Base-by-base conservation (phyloP, 2,329 filamentous ascomycete species). In the Rhynchosporium graminicola region DNA sequence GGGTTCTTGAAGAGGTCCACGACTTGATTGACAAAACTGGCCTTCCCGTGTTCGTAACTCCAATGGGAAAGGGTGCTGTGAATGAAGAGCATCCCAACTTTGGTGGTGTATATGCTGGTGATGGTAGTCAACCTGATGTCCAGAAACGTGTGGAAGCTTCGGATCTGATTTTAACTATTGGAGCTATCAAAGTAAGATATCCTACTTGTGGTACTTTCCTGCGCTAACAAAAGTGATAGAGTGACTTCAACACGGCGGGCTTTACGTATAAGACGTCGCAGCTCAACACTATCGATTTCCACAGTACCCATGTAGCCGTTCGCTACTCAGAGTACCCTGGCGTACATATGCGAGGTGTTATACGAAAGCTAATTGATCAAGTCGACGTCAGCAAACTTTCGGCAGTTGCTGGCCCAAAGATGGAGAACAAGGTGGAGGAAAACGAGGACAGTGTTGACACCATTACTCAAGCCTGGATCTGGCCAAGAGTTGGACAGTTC, bases 61-160 rank as follows among this genome's bases (percentile, higher is more conserved):
- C 92, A 2, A 96, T 96, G 89, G 92, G 92, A 52, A 96, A 96
- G 78, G 85, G 91, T 20, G 89, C 90, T 26, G 83, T 97, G 52
- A 83, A 95, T 70, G 92, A 97, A 76, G 83, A 83, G 1, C 82
- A 89, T 52, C 79, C 82, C n/a, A 89, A 85, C 71, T 96, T 89
- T 69, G 90, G 90, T 28, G 92, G 92, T 66, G 90, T 96, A 4
- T 96, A 96, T 74, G 89, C 89, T 8, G 92, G 92, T n/a, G 83
- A 83, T 63, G 91, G 88, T 42, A 92, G 88, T 38, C 83, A 87
- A 58, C 81, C 84, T 0, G 82, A 82, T 43, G 88, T 90, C 29
- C 82, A 82, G 66, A 78, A 86, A 48, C 80, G 82, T 33, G 83
- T 92, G 28, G 89, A 92, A 71, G 79, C 80, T 1, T 84, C 88